Conservation (phyloP, 768 basidiomycete genomes). For the Lactarius vividus region DNA sequence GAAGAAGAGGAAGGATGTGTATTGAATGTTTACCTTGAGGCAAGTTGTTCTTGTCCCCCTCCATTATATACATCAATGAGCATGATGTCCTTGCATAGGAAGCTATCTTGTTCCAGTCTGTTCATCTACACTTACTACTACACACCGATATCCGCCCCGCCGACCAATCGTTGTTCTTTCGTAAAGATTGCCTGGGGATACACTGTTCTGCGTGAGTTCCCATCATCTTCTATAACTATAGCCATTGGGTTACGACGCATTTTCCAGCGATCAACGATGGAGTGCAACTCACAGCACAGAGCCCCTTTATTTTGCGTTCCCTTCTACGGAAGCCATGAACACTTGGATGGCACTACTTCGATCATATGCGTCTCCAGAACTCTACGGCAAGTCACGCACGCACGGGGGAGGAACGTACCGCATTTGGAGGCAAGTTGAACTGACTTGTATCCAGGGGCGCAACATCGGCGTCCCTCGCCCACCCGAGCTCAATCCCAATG, state of each 20-base stretch:
- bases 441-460: constrained; percentile 71
- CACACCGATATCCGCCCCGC: constrained; percentile 79
- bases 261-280: constrained; percentile 57
- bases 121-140: constrained; percentile 67
- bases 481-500: constrained; percentile 35
- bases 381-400: constrained; percentile 60
- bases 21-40: constrained; percentile 74
- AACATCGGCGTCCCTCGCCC: constrained; percentile 58
- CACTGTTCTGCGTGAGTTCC: constrained; percentile 54
- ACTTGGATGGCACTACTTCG: constrained; percentile 79
- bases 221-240: not conserved
- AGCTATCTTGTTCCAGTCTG: constrained; percentile 67
- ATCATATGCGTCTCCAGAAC: constrained; percentile 78
- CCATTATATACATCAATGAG: not conserved
- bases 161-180: constrained; percentile 73
- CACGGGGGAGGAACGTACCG: constrained; percentile 71
- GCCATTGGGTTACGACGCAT: constrained; percentile 17
- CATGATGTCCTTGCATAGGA: constrained; percentile 45
- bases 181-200: constrained; percentile 73
- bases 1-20: constrained; percentile 67
- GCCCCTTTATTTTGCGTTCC: constrained; percentile 73
- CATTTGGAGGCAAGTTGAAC: constrained; percentile 82
- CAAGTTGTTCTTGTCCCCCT: constrained; percentile 37
- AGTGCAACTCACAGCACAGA: constrained; percentile 50
- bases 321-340: constrained; percentile 57